phyloP scores from a whole-genome alignment of 2,329 filamentous ascomycete species.

The Xylariales sp. region DNA sequence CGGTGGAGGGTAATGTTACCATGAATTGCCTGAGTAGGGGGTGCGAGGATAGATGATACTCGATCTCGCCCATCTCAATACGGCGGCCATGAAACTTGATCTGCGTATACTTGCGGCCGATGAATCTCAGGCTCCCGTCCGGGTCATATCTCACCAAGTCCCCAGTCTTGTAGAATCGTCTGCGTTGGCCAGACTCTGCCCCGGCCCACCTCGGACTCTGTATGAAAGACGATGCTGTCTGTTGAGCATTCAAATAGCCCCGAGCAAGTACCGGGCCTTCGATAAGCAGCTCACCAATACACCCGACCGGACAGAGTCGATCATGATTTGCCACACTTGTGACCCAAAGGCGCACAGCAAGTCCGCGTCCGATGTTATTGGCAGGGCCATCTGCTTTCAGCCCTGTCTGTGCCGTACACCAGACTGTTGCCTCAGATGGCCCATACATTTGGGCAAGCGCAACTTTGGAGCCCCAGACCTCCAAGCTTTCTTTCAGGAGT shows the following conservation, averaged over 20 bases:
- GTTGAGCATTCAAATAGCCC: background rate
- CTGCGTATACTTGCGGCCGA: background rate
- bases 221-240: background rate
- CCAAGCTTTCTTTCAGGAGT: background rate
- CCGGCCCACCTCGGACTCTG: background rate
- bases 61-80: background rate
- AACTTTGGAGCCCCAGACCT: background rate
- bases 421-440: background rate
- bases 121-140: background rate
- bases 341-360: background rate
- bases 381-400: background rate
- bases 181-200: background rate
- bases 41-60: background rate
- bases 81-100: background rate
- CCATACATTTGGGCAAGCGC: background rate
- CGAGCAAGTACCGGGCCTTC: constrained; percentile 1
- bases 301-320: background rate
- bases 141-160: background rate
- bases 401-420: background rate
- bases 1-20: background rate
- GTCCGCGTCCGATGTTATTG: background rate
- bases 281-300: background rate
- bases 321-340: background rate
- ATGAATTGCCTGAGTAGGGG: background rate
- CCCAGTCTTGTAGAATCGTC: background rate